phyloP scores from a whole-genome alignment of 2,329 filamentous ascomycete genomes.

The Lachnellula arida region DNA sequence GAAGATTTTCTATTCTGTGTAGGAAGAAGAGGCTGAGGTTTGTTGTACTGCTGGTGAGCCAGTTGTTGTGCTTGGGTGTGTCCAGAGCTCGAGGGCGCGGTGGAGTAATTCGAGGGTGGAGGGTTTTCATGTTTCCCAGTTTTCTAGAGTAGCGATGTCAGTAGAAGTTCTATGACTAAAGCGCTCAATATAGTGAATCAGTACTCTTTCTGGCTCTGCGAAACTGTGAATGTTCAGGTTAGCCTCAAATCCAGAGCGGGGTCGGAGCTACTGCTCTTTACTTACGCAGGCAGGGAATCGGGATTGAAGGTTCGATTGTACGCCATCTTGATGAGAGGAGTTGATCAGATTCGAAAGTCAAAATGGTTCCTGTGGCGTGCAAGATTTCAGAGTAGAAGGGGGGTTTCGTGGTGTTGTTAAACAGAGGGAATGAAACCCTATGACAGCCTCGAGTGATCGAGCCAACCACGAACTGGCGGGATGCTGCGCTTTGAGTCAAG shows the following conservation, averaged over 20 bases:
- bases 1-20: conserved; percentile 4
- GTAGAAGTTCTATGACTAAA: background rate
- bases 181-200: conserved; percentile 16
- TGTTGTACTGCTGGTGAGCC: conserved; percentile 20
- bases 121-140: conserved; percentile 7
- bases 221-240: conserved; percentile 37
- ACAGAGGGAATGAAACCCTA: too few relatives aligned
- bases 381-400: background rate
- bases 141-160: conserved; percentile 7
- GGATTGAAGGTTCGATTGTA: conserved; percentile 93
- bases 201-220: conserved; percentile 45
- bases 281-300: conserved; percentile 88
- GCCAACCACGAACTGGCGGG: too few relatives aligned
- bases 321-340: conserved; percentile 58
- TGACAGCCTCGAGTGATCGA: too few relatives aligned
- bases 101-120: conserved; percentile 13
- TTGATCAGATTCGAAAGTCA: background rate
- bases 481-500: too few relatives aligned
- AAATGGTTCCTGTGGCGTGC: background rate
- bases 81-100: conserved; percentile 2
- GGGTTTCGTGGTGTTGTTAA: background rate
- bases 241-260: conserved; percentile 2
- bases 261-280: conserved; percentile 14
- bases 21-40: conserved; percentile 30
- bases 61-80: conserved; percentile 36